Evolutionary conservation across 805 yeast species (phyloP), one percentile per base, ranked within the genome.

Genomic region (Spathaspora passalidarum): DNA sequence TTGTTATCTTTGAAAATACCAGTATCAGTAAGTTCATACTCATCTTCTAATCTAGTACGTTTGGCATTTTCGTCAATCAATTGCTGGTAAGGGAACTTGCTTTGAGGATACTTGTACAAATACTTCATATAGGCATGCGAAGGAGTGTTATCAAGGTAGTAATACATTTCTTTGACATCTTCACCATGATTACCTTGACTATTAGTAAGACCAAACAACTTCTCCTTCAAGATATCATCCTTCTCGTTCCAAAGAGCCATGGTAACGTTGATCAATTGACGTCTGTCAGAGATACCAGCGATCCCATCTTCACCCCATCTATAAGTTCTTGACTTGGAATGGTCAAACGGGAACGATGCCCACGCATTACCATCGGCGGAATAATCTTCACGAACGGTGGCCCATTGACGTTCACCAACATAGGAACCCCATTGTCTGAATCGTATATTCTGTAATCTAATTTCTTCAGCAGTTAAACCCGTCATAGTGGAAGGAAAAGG

Each of bases 301-400:
- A 90, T 69, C 2, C 97, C 97, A 62, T 90, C 97, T 63, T 91
- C 97, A 36, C 96, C 96, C 97, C 97, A 90, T 38, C 97, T 75
- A 62, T 86, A 90, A 11, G 88, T 80, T 53, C 97, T 72, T 18
- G 90, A 79, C 49, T 81, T 75, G 1, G 95, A 85, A 49, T 88
- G 89, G 49, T 88, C 95, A 62, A 88, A 89, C 6, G 95, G 88
- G 65, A 90, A 90, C 55, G 81, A 80, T 32, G 81, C 75, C 97
- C 97, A 90, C 3, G 96, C 96, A 55, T 89, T 89, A 37, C 97
- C 97, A 54, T 82, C 78, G 42, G 66, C 73, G 0, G 96, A 86
- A 65, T 90, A 90, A 61, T 89, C 97, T 65, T 90, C 97, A 49
- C 97, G 72, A 4, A 87, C 92, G 1, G 88, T 80, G 25, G 87